Base-by-base conservation (phyloP, 208 protist genomes). In the Trypanosoma cruzi region DNA sequence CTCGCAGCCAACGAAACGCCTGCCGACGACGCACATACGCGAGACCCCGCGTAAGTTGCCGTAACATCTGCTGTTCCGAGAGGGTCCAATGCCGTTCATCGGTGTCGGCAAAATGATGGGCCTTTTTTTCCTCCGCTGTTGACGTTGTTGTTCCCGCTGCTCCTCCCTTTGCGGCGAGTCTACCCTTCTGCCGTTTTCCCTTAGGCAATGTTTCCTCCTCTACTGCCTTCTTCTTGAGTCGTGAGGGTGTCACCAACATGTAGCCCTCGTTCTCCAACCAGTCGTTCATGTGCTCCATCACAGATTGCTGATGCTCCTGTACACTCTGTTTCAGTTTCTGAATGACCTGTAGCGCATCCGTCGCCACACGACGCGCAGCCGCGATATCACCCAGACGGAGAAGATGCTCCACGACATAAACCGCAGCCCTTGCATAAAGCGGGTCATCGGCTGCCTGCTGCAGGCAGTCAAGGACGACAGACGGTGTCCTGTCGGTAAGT, bases 21-120 rank as follows among this genome's bases (percentile, higher is more conserved):
- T 77, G 80, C 18, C 85, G 84, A 24, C 86, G 83, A 7, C 89
- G 86, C 36, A 88, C 58, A 73, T 76, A 84, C 28, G 84, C 84
- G 48, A 90, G 63, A 6, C 68, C 77, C 34, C 86, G 82, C 4
- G 89, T 93, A 31, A 95, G 68, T 70, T 92, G 84, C 57, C 77
- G 80, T 52, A 95, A 62, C 75, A 88, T 88, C 48, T 91, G 86
- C 68, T 92, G 62, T 64, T 95, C 86, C 6, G 73, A 66, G 13
- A 61, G 29, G 31, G 66, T 86, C 82, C 84, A 92, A 7, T 75
- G 64, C 26, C 84, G 52, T 11, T n/a, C 52, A 34, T 14, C 31
- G 11, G 4, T 46, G 55, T 24, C 29, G 28, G 34, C 28, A 53
- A 65, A 48, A 2, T 44, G 24, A 54, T 34, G n/a, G n/a, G n/a